Base-by-base conservation (phyloP, 176 grass and related monocot genomes). In the Musa acuminata region DNA sequence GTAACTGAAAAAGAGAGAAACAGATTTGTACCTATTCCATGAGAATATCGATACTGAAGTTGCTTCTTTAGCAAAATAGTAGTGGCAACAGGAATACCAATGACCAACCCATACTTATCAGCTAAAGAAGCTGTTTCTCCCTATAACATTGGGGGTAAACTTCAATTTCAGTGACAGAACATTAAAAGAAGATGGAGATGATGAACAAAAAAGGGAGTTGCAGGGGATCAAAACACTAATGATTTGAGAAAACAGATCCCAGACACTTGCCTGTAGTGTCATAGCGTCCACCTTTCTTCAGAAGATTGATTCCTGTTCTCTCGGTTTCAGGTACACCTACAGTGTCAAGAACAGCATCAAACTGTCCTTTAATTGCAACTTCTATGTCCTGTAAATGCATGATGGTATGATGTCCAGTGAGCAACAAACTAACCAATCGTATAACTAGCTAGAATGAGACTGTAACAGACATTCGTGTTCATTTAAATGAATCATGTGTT, bases 231-330 rank as follows among this genome's bases (percentile, higher is more conserved):
- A 62, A 49, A 52, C 1, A 1, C 8, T 70, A n/a, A 75, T 69
- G n/a, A 13, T 9, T n/a, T 9, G 64, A 43, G 25, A 81, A 1
- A 16, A 9, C 4, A 74, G 25, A 14, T 72, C 59, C 50, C 72
- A 49, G 35, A 43, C 3, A 43, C 80, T 76, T 67, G 93, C 94
- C 90, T 98, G 94, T 84, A 98, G 94, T 58, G 90, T 98, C 94
- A 98, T 91, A 98, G 65, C 93, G 78, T 71, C 94, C 94, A 27
- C 94, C 90, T 91, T 85, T 98, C 69, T 85, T 93, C 78, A 98
- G 78, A 85, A 93, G 74, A 83, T 85, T 93, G 62, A 93, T 69
- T 1, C 94, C 94, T 3, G 85, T 63, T 83, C 88, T 88, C 83
- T 98, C 94, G 67, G 90, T 98, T 82, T 98, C 94, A 85, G 86